Evolutionary conservation across 73 alveolate genomes (phyloP).

Genomic region (Stentor roeselii): DNA sequence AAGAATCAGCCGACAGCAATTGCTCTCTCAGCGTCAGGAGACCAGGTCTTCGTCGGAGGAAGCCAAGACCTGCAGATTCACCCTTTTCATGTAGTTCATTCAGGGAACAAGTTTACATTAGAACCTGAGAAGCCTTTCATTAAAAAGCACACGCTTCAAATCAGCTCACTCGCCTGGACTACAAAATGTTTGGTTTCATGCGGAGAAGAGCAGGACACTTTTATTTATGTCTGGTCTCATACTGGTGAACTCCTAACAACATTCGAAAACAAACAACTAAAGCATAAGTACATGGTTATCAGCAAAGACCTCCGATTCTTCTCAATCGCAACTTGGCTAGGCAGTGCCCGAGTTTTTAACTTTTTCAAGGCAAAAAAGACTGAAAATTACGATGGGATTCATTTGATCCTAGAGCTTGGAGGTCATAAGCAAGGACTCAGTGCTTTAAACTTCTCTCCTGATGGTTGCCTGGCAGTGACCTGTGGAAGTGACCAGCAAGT

Average conservation of each 20-base stretch:
- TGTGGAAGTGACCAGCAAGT: background rate
- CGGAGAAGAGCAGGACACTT: slow-evolving; percentile 1
- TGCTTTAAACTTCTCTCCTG: background rate
- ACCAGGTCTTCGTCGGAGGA: background rate
- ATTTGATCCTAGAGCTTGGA: background rate
- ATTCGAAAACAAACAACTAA: slow-evolving; percentile 4
- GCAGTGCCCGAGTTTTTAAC: background rate
- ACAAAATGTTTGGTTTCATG: slow-evolving; percentile 1
- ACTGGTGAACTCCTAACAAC: background rate
- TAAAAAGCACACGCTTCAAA: background rate
- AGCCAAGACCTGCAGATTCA: background rate
- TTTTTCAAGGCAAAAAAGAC: background rate
- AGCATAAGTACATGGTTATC: background rate
- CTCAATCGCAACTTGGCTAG: slow-evolving; percentile 14
- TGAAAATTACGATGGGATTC: background rate
- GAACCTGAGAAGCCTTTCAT: background rate
- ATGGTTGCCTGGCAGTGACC: background rate
- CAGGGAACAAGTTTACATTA: background rate
- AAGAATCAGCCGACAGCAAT: background rate
- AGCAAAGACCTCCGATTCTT: background rate
- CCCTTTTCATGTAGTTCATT: background rate
- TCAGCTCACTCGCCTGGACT: background rate
- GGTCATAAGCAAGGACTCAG: background rate
- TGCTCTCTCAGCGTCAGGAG: background rate
- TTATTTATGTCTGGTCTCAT: slow-evolving; percentile 7